phyloP scores from a whole-genome alignment of 805 yeast genomes.

The Nakazawaea ernobii region DNA sequence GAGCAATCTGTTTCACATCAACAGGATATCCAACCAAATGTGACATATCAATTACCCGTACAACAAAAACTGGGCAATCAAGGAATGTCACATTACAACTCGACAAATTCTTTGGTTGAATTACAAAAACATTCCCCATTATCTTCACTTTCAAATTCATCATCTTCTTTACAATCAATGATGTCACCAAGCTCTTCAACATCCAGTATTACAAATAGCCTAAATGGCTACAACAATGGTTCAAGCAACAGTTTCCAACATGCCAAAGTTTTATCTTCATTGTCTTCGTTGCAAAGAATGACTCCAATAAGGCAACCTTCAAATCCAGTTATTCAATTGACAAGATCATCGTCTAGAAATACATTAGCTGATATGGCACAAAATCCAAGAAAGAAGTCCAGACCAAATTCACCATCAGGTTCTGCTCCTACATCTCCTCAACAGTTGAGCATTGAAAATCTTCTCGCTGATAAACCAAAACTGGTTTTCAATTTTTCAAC shows the following conservation, averaged over 20 bases:
- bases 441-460: conserved; percentile 14
- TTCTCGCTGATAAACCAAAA: conserved; percentile 6
- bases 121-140: conserved; percentile 9
- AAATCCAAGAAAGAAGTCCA: conserved; percentile 27
- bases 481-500: conserved; percentile 27
- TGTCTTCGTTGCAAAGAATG: conserved; percentile 56
- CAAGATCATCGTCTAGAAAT: conserved; percentile 9
- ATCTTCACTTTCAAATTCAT: conserved; percentile 25
- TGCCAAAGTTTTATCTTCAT: conserved; percentile 21
- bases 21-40: conserved; percentile 11
- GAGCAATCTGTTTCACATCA: conserved; percentile 12
- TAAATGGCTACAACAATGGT: conserved; percentile 16
- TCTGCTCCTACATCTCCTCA: conserved; percentile 18
- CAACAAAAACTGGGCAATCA: conserved; percentile 15
- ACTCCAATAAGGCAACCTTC: conserved; percentile 41
- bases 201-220: conserved; percentile 11
- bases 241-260: conserved; percentile 10
- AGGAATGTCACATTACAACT: conserved; percentile 10
- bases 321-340: conserved; percentile 8
- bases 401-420: conserved; percentile 29
- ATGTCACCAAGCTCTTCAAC: conserved; percentile 19
- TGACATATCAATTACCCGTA: conserved; percentile 12
- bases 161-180: conserved; percentile 24
- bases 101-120: background rate
- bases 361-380: conserved; percentile 19